A percentile compares a stretch with the other conserved stretches of the same genome.
Conservation (phyloP, 1,284 basidiomycete genomes). For the Leccinum brunneo-olivaceum region DNA sequence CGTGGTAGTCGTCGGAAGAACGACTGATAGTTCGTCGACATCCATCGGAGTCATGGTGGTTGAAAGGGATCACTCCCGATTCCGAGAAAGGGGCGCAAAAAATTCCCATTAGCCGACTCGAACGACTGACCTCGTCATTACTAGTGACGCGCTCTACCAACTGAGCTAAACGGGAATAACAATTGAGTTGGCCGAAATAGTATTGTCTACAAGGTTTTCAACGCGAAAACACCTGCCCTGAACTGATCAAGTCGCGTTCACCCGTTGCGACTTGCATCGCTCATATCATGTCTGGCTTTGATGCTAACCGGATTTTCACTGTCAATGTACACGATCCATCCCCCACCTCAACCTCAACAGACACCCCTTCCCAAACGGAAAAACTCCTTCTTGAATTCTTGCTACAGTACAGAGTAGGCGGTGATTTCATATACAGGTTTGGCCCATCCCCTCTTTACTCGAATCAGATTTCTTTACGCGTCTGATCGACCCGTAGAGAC, state of each 20-base stretch:
- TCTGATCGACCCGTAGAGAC: slow-evolving; percentile 51
- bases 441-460: slow-evolving; percentile 4
- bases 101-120: slow-evolving; percentile 45
- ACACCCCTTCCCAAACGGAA: slow-evolving; percentile 75
- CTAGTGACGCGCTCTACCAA: slow-evolving; percentile 58
- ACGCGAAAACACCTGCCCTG: slow-evolving; percentile 46
- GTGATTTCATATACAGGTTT: slow-evolving; percentile 84
- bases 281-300: slow-evolving; percentile 62
- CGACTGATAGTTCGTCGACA: slow-evolving; percentile 66
- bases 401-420: slow-evolving; percentile 78
- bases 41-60: slow-evolving; percentile 65
- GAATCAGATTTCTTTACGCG: background rate
- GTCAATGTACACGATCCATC: slow-evolving; percentile 62
- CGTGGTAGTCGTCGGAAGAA: slow-evolving; percentile 58
- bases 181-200: background rate
- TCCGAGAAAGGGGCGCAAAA: slow-evolving; percentile 11
- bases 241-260: slow-evolving; percentile 23
- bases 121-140: slow-evolving; percentile 51
- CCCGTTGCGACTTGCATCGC: slow-evolving; percentile 3
- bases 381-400: slow-evolving; percentile 80
- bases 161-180: slow-evolving; percentile 44
- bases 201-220: background rate
- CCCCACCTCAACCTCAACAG: slow-evolving; percentile 48
- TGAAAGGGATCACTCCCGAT: background rate
- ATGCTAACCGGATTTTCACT: slow-evolving; percentile 72